Conservation (phyloP, 2,329 filamentous ascomycete genomes). For the Penicillium palitans region DNA sequence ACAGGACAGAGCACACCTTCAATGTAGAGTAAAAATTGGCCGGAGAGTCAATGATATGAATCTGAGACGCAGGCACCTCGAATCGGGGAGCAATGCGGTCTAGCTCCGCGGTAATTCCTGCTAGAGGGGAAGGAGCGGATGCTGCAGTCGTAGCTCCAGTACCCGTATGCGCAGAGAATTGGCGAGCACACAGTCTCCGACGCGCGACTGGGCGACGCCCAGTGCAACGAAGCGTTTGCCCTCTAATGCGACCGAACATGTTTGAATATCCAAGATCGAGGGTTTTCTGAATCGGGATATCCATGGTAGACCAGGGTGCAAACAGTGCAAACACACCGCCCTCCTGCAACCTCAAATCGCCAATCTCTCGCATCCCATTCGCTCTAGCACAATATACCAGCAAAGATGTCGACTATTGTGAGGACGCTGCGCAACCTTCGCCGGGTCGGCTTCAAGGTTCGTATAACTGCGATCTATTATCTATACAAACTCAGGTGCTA, state of each 20-base stretch:
- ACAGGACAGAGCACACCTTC: constrained; percentile 61
- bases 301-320: constrained; percentile 24
- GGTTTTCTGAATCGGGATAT: constrained; percentile 27
- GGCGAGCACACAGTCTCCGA: constrained; percentile 37
- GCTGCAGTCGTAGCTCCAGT: constrained; percentile 26
- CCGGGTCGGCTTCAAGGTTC: constrained; percentile 83
- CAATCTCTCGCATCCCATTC: constrained; percentile 20
- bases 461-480: neutral
- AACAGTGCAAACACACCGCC: constrained; percentile 39
- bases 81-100: constrained; percentile 91
- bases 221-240: constrained; percentile 39
- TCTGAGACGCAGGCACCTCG: constrained; percentile 75
- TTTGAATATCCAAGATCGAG: constrained; percentile 10
- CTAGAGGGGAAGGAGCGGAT: constrained; percentile 51
- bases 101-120: constrained; percentile 68
- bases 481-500: constrained; percentile 34
- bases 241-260: constrained; percentile 45
- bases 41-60: constrained; percentile 76
- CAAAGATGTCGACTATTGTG: constrained; percentile 83
- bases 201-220: constrained; percentile 33
- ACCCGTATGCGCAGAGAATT: constrained; percentile 38
- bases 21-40: constrained; percentile 88
- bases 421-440: constrained; percentile 86
- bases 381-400: constrained; percentile 22
- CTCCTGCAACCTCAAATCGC: constrained; percentile 28